Percentiles rank a stretch among this genome's conserved stretches.
Evolutionary conservation across 2,329 filamentous ascomycete species (phyloP).

Genomic region (Fusarium nanum): DNA sequence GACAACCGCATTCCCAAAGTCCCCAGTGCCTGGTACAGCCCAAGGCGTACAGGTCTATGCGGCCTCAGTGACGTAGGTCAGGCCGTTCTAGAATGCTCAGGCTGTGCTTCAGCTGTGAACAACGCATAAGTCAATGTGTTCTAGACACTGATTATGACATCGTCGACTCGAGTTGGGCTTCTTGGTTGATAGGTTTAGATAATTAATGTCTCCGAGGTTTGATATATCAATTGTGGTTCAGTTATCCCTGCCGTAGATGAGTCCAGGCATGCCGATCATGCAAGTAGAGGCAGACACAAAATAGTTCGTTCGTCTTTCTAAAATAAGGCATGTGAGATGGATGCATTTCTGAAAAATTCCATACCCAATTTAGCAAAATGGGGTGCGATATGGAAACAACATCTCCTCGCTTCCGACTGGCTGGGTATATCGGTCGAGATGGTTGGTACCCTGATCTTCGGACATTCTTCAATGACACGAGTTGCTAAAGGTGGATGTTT

Average conservation of each 20-base stretch:
- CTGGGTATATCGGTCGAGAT: not conserved
- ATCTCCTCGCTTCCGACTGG: slow-evolving; percentile 25
- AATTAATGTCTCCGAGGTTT: not conserved
- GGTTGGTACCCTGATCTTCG: not conserved
- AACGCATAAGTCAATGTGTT: slow-evolving; percentile 32
- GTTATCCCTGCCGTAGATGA: slow-evolving; percentile 26
- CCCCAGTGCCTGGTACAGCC: slow-evolving; percentile 7
- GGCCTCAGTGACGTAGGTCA: slow-evolving; percentile 42
- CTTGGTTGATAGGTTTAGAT: not conserved
- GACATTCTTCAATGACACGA: not conserved
- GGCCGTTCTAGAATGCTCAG: slow-evolving; percentile 46
- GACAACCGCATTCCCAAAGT: slow-evolving; percentile 14
- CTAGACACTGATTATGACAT: slow-evolving; percentile 29
- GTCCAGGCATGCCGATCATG: slow-evolving; percentile 36
- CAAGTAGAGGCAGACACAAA: slow-evolving; percentile 12
- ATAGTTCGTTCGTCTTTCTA: slow-evolving; percentile 10
- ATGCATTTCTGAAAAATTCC: slow-evolving; percentile 23
- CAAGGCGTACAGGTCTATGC: slow-evolving; percentile 14
- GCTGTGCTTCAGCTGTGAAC: slow-evolving; percentile 26
- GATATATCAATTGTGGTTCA: slow-evolving; percentile 17
- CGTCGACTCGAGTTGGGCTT: slow-evolving; percentile 17
- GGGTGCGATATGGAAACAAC: slow-evolving; percentile 14
- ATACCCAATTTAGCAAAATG: slow-evolving; percentile 13
- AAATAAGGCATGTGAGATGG: slow-evolving; percentile 2
- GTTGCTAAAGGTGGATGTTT: not conserved